phyloP scores from a whole-genome alignment of 139 green algal species.

The Coccomyxa sp. region DNA sequence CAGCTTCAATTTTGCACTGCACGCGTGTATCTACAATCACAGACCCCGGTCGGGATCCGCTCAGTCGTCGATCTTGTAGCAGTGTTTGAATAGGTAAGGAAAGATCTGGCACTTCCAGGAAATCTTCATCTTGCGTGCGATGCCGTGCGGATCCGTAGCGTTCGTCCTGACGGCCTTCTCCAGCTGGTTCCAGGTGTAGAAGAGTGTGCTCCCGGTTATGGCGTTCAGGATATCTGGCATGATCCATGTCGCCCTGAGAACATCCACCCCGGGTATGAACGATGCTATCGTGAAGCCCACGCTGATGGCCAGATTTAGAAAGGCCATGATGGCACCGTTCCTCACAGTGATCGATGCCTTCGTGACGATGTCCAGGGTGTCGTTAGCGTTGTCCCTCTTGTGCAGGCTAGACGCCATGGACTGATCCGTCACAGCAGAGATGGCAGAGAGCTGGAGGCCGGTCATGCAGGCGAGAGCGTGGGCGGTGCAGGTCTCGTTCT shows the following conservation, averaged over 20 bases:
- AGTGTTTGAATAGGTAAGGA: not conserved
- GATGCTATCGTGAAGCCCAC: not conserved
- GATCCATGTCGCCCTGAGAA: not conserved
- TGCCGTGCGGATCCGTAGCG: not conserved
- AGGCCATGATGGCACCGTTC: not conserved
- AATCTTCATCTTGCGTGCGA: not conserved
- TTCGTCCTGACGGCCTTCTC: not conserved
- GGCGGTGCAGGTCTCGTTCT: not conserved
- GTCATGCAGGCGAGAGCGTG: not conserved
- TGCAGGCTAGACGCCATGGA: not conserved
- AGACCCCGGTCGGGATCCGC: not conserved
- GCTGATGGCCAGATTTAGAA: not conserved
- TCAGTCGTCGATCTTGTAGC: not conserved
- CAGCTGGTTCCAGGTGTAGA: not conserved
- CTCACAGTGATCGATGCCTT: not conserved
- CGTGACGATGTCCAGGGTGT: not conserved
- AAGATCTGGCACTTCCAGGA: not conserved
- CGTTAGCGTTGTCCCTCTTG: not conserved
- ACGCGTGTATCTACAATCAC: not conserved
- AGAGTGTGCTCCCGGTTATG: not conserved
- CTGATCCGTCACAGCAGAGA: not conserved
- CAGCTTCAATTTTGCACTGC: conserved; percentile 1
- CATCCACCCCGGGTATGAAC: not conserved
- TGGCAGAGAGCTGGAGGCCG: not conserved
- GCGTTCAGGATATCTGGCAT: not conserved